Conservation (phyloP, 495 filamentous ascomycete species). For the Aspergillus diversus region DNA sequence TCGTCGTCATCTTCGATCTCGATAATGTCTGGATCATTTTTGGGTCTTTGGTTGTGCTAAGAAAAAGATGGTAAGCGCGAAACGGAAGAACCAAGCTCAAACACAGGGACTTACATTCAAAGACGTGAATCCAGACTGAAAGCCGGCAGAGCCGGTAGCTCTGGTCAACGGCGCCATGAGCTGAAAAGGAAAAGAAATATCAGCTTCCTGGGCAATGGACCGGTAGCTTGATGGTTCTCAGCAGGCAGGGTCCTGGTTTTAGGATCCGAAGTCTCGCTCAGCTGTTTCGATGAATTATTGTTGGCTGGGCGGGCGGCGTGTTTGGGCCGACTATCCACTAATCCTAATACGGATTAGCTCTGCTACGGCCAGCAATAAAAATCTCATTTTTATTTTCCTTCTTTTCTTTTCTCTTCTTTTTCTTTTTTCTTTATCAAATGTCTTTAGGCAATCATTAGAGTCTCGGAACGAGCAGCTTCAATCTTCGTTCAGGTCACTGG, state of each 20-base stretch:
- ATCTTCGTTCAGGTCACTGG: slow-evolving; percentile 92
- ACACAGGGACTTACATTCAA: slow-evolving; percentile 32
- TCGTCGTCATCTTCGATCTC: slow-evolving; percentile 48
- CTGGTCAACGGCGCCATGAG: slow-evolving; percentile 36
- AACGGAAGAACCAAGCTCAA: slow-evolving; percentile 14
- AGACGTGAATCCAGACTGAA: slow-evolving; percentile 28
- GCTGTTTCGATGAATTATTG: slow-evolving; percentile 21
- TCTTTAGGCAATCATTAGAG: slow-evolving; percentile 99
- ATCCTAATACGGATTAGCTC: slow-evolving; percentile 37
- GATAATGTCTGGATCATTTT: slow-evolving; percentile 43
- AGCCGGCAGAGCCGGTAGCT: slow-evolving; percentile 25
- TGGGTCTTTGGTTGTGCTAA: slow-evolving; percentile 25
- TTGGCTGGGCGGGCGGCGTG: slow-evolving; percentile 30
- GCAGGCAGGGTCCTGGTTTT: slow-evolving; percentile 12
- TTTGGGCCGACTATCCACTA: slow-evolving; percentile 42
- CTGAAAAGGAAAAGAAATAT: slow-evolving; percentile 5
- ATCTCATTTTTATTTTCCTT: slow-evolving; percentile 26
- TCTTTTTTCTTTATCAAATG: slow-evolving; percentile 71
- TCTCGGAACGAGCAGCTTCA: slow-evolving; percentile 94
- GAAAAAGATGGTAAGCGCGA: slow-evolving; percentile 15
- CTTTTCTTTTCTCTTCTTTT: slow-evolving; percentile 49
- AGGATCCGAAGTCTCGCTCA: slow-evolving; percentile 10
- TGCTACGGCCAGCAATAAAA: slow-evolving; percentile 28
- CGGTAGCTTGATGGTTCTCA: slow-evolving; percentile 15
- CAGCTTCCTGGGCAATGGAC: slow-evolving; percentile 11